phyloP scores from a whole-genome alignment of 129 eudicot species.

The Flaveria bidentis region DNA sequence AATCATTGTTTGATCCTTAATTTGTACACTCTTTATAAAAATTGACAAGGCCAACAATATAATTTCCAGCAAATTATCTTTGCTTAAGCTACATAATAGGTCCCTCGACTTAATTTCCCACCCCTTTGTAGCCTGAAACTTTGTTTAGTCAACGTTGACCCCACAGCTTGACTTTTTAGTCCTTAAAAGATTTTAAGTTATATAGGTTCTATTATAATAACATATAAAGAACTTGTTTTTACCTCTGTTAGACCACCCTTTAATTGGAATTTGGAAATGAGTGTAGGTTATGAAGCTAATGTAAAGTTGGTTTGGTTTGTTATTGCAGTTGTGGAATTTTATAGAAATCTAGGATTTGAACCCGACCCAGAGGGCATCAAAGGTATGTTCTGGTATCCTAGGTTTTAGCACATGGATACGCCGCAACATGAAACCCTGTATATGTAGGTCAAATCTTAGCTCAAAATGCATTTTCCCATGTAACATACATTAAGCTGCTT shows the following conservation, averaged over 20 bases:
- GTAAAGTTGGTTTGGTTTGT: conserved; percentile 22
- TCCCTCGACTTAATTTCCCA: background rate
- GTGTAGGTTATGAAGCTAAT: background rate
- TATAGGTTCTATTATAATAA: background rate
- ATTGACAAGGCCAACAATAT: background rate
- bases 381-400: conserved; percentile 99
- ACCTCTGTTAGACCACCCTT: background rate
- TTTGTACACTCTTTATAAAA: background rate
- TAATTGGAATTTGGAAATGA: background rate
- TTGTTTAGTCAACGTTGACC: background rate
- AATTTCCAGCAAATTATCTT: background rate
- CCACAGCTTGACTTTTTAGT: background rate
- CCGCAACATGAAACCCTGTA: conserved; percentile 12
- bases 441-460: conserved; percentile 26
- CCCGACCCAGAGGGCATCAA: conserved; percentile 98
- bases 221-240: background rate
- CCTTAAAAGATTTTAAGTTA: background rate
- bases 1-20: background rate
- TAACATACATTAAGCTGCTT: conserved; percentile 12
- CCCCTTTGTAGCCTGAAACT: conserved; percentile 4
- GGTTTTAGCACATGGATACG: conserved; percentile 37
- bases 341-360: conserved; percentile 82
- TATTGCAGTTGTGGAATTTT: conserved; percentile 93
- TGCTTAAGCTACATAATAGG: background rate
- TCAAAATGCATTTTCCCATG: conserved; percentile 30